These are phyloP conservation scores for Lachnellula occidentalis DNA, from an alignment of 2,329 filamentous ascomycete genomes.

Conservation along the genomic window DNA sequence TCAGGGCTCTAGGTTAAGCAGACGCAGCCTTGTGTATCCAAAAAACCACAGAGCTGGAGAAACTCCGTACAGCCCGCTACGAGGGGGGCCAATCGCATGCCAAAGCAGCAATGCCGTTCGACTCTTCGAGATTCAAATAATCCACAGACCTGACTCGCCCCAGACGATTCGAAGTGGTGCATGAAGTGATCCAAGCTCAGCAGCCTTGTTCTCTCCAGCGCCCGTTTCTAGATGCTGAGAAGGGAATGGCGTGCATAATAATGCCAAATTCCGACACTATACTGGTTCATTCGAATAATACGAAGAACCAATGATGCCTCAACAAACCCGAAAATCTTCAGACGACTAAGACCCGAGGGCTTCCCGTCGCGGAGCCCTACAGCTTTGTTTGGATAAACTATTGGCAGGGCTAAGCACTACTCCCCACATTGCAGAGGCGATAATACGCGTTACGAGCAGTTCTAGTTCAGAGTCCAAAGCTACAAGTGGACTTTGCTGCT, in stretches of 20 bases:
- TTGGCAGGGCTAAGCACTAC: constrained; percentile 13
- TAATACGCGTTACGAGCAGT: neutral
- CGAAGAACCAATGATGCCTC: constrained; percentile 11
- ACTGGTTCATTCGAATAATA: constrained; percentile 8
- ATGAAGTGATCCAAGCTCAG: constrained; percentile 14
- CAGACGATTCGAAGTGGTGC: neutral
- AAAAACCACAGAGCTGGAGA: neutral
- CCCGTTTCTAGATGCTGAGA: constrained; percentile 1
- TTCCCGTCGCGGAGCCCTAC: neutral
- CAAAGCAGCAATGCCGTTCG: neutral
- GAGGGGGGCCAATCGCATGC: neutral
- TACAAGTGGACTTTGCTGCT: too few species aligned
- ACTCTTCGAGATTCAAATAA: neutral
- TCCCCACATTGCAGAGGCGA: constrained; percentile 1
- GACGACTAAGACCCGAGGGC: constrained; percentile 9
- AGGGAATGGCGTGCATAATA: constrained; percentile 22
- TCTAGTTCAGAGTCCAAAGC: neutral
- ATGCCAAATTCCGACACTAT: constrained; percentile 12
- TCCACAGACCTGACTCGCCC: neutral
- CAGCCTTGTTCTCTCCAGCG: constrained; percentile 4
- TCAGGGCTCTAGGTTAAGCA: neutral
- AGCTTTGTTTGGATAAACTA: constrained; percentile 8
- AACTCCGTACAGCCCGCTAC: neutral
- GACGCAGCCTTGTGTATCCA: neutral
- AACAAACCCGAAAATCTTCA: constrained; percentile 16